Percentiles rank a stretch among this genome's conserved stretches.
Conservation (phyloP, 176 grass and related monocot genomes). For the Thinopyrum elongatum region DNA sequence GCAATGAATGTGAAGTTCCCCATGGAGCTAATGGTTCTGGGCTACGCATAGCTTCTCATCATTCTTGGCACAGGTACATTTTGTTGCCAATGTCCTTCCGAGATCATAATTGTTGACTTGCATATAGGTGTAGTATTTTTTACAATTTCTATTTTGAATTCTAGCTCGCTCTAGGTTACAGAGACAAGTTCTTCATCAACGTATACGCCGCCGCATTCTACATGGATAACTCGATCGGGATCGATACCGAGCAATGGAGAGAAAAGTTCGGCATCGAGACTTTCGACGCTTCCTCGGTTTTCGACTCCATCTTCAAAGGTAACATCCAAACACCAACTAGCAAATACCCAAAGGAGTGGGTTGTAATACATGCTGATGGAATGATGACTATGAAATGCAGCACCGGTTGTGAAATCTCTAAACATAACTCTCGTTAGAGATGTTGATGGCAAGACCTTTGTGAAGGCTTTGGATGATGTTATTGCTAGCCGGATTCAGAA, state of each 20-base stretch:
- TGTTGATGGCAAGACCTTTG: too few species aligned
- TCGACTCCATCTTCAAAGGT: constrained; percentile 74
- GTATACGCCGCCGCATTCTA: constrained; percentile 87
- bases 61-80: constrained; percentile 72
- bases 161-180: constrained; percentile 64
- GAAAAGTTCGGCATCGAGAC: constrained; percentile 42
- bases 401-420: too few species aligned
- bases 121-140: neutral
- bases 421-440: too few species aligned
- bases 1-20: too few species aligned
- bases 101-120: neutral
- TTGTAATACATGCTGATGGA: too few species aligned
- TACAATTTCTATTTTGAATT: constrained; percentile 23
- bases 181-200: constrained; percentile 93
- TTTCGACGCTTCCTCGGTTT: constrained; percentile 58
- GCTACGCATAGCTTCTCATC: too few species aligned
- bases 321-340: too few species aligned
- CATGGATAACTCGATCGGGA: constrained; percentile 37
- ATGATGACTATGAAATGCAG: too few species aligned
- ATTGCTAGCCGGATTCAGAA: too few species aligned
- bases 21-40: too few species aligned
- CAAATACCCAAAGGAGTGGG: too few species aligned
- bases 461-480: too few species aligned
- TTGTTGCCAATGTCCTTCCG: neutral
- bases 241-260: constrained; percentile 46